Evolutionary conservation across 2,329 filamentous ascomycete genomes (phyloP), one percentile per base, ranked within the genome.

Genomic region (Sporothrix schenckii): DNA sequence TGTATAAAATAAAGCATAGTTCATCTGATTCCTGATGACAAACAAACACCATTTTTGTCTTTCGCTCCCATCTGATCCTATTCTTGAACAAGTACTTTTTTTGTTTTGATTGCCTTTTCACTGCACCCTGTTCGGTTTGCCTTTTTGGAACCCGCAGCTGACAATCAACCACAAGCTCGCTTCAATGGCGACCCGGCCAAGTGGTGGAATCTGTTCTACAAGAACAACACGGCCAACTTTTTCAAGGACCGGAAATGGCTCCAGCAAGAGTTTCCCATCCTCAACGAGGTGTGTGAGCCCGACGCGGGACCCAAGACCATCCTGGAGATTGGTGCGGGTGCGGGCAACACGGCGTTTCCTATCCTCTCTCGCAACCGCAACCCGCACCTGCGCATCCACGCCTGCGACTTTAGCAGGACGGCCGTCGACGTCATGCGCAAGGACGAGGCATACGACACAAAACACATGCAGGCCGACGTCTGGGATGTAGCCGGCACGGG

Each of bases 191-290:
- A 96, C 74, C 95, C 95, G 0, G 94, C 92, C 73, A 97, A 93
- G 80, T 98, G 93, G 92, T 99, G 95, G 95, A 95, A 99, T 77
- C 83, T 91, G 69, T 99, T 99, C 82, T 99, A 99, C 84, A 94
- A 95, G 81, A 97, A 98, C 82, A 98, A 99, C 81, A 92, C 92
- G 24, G 88, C 90, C 76, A 98, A 98, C 78, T 99, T 99, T 82
- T 99, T 99, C 88, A 99, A 99, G 82, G 92, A 99, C 78, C 88
- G 95, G 74, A 98, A 98, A 79, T 99, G 95, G 95, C 83, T 99
- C 44, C 91, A 91, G 74, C 94, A 98, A 80, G 95, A 99, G 80
- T 99, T 99, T 74, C 95, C 95, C 0, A 83, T 98, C 4, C 83
- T 99, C n/a, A 87, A 86, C 30, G 86, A 92, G 71, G 86, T 97